Evolutionary conservation across 2,329 filamentous ascomycete genomes (phyloP), one percentile per base, ranked within the genome.

Genomic region (Intubia oerlemansii): DNA sequence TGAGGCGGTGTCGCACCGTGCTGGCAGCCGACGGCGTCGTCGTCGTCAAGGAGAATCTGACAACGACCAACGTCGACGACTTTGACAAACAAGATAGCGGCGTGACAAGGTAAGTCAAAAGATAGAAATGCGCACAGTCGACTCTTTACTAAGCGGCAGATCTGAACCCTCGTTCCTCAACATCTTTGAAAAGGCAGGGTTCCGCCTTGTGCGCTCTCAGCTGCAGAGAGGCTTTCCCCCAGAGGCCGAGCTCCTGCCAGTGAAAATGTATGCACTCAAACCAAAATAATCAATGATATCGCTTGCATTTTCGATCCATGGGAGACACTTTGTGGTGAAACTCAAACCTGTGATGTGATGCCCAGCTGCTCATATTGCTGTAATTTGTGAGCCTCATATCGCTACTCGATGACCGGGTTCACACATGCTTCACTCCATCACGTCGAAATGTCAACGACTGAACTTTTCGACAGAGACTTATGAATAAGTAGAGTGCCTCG

Each of bases 11-110:
- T 44, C 61, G 58, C 27, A 39, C 47, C 0, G 48, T 42, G 17
- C 39, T 57, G 18, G 44, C 42, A 10, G 39, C 44, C 6, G 41
- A 37, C 8, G 65, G 64, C 3, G 52, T 67, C 42, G 66, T 85
- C 11, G 59, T 82, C 7, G 56, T 84, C 31, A 88, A 88, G 54
- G 84, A 93, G 54, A 93, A 92, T 42, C 44, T 79, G 35, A 62
- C 50, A 34, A 59, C 53, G 37, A 62, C 48, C 17, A 51, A 50
- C 0, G 45, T 53, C 18, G 81, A 92, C 45, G 52, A 75, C 14
- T 91, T 73, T 44, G 81, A 91, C 44, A 64, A 69, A 6, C 44
- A 59, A 33, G 81, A 92, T 43, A 79, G 68, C 40, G 76, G 69
- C 40, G 74, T 92, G 2, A 91, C 79, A 3, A 62, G 63, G 64